Evolutionary conservation across 2,329 filamentous ascomycete genomes (phyloP).

Genomic region (Botrytis elliptica): DNA sequence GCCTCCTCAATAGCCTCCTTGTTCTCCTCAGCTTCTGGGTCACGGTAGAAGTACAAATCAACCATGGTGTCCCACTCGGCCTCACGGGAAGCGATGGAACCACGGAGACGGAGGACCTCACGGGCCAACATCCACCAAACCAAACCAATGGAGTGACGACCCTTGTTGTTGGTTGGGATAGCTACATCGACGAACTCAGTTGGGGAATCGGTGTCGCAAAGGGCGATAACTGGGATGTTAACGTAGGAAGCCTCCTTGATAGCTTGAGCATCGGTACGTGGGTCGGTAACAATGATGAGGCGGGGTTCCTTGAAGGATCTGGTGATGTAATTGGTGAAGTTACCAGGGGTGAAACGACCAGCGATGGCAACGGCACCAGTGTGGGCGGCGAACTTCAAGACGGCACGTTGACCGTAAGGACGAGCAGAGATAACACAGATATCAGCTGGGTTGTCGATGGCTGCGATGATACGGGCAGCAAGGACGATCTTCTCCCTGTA

Average conservation of each 20-base stretch:
- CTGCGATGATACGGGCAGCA: conserved; percentile 96
- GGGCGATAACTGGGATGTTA: conserved; percentile 99
- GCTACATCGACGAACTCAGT: conserved; percentile 99
- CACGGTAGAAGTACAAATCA: conserved; percentile 99
- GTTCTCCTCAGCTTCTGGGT: conserved; percentile 99
- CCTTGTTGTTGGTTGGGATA: conserved; percentile 99
- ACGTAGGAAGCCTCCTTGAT: conserved; percentile 99
- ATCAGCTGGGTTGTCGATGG: conserved; percentile 99
- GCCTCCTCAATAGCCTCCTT: conserved; percentile 90
- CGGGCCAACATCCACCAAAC: conserved; percentile 99
- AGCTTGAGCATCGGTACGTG: conserved; percentile 98
- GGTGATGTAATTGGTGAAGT: conserved; percentile 99
- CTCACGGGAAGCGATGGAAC: conserved; percentile 94
- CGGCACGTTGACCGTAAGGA: conserved; percentile 98
- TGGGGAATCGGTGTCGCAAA: conserved; percentile 98
- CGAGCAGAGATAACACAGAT: conserved; percentile 99
- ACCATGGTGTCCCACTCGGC: conserved; percentile 99
- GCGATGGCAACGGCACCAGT: conserved; percentile 97
- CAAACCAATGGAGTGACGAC: conserved; percentile 96
- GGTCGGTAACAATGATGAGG: conserved; percentile 98
- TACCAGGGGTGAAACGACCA: conserved; percentile 99
- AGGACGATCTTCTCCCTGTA: conserved; percentile 98
- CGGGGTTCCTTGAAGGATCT: conserved; percentile 99
- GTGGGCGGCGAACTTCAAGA: conserved; percentile 99
- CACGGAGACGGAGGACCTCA: conserved; percentile 98